Evolutionary conservation across 768 basidiomycete species (phyloP), one percentile per base, ranked within the genome.

Genomic region (Coprinopsis marcescibilis): DNA sequence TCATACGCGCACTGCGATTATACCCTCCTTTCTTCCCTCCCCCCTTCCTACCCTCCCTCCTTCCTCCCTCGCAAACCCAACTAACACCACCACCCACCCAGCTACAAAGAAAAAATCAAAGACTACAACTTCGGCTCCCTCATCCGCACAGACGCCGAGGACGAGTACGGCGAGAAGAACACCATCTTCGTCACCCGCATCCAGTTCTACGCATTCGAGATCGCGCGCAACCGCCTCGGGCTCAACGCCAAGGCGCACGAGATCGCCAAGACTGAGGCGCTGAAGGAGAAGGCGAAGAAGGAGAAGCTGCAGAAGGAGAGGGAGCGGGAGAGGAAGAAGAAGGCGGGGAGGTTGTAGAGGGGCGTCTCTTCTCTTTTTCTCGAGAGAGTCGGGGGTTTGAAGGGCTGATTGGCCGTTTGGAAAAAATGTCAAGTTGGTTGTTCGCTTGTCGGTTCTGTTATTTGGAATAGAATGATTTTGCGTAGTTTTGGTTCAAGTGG

Each of bases 101-200:
- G 89, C 49, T 96, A 94, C 68, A 87, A 95, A 68, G 83, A 86
- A 49, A 88, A 85, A 59, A 72, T 98, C 45, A 85, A 87, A 58
- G 92, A 97, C 55, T 90, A 86, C 68, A 98, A 98, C 74, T 97
- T 97, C 66, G 96, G 96, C 15, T 97, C 90, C 1, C 71, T 99
- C 54, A 85, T 99, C 53, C 80, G 96, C 42, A 83, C 78, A 38
- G 79, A 96, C 58, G 76, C 85, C 29, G 71, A 69, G 39, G 73
- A 78, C 46, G 91, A 94, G 60, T 99, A 98, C 64, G 81, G 78
- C 10, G 87, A 98, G 71, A 77, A 72, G 25, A 99, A 98, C 69
- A 89, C 92, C 4, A 95, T 97, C 53, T 93, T 99, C 59, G 94
- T 26, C n/a, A 14, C 23, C 35, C 26, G 20, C 34, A 14, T 4